A percentile compares a stretch with the other conserved stretches of the same genome.
Conservation (phyloP, 2,329 filamentous ascomycete genomes). For the Elsinoe perseae region DNA sequence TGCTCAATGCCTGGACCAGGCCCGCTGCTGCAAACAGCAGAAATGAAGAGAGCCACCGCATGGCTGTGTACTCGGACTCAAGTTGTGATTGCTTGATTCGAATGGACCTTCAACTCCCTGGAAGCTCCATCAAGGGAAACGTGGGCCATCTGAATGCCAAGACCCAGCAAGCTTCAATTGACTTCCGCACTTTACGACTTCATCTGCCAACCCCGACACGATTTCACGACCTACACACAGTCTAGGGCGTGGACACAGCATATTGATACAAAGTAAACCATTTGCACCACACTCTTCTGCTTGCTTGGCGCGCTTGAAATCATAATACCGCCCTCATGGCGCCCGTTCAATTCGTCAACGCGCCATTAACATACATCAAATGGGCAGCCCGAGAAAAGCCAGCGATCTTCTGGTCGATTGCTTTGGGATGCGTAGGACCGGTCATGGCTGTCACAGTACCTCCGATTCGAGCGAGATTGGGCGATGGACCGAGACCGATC, state of each 20-base stretch:
- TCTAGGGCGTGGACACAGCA: too few relatives aligned
- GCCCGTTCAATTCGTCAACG: constrained; percentile 72
- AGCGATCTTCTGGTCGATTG: constrained; percentile 79
- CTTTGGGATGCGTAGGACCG: constrained; percentile 67
- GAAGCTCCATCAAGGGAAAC: constrained; percentile 15
- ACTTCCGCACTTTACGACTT: constrained; percentile 13
- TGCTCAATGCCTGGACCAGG: constrained; percentile 67
- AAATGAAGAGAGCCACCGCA: constrained; percentile 28
- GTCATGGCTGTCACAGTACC: constrained; percentile 62
- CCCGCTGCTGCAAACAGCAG: constrained; percentile 59
- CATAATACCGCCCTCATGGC: constrained; percentile 47
- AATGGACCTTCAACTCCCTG: constrained; percentile 9
- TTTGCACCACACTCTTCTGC: too few relatives aligned
- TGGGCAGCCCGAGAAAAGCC: constrained; percentile 86
- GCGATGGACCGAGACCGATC: constrained; percentile 62
- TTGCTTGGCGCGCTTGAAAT: constrained; percentile 19
- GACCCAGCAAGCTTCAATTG: background rate
- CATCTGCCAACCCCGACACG: background rate
- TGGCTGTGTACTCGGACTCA: constrained; percentile 19
- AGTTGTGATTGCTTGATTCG: background rate
- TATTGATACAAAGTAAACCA: too few relatives aligned
- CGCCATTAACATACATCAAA: constrained; percentile 74
- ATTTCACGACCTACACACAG: too few relatives aligned
- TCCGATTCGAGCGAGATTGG: constrained; percentile 62
- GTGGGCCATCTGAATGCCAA: constrained; percentile 14